Conservation (phyloP, 2,329 filamentous ascomycete genomes). For the Dothistroma septosporum region DNA sequence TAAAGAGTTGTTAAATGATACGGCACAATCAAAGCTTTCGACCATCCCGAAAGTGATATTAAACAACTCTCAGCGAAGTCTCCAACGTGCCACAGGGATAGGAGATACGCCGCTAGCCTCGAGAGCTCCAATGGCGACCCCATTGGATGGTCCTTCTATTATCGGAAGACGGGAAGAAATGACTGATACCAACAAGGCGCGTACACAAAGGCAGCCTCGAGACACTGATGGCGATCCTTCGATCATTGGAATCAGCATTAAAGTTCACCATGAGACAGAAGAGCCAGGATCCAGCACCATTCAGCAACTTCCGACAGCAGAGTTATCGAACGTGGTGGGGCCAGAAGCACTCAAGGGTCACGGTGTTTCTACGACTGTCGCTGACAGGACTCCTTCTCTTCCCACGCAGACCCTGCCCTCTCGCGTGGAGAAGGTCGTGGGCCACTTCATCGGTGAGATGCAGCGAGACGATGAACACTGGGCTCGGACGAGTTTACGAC, state of each 20-base stretch:
- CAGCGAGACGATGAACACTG: slow-evolving; percentile 29
- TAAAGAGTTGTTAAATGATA: neutral
- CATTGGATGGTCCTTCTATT: neutral
- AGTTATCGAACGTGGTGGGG: neutral
- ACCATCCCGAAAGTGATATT: neutral
- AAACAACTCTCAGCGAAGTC: neutral
- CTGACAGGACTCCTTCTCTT: neutral
- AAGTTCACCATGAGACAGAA: neutral
- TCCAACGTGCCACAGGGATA: neutral
- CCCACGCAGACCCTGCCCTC: slow-evolving; percentile 1
- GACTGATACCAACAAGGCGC: neutral
- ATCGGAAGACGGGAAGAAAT: neutral
- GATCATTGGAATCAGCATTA: neutral
- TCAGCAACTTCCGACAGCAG: neutral
- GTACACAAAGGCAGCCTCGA: neutral
- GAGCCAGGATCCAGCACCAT: neutral
- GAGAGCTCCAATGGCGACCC: neutral
- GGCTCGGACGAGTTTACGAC: slow-evolving; percentile 19
- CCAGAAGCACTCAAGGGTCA: neutral
- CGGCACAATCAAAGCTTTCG: neutral
- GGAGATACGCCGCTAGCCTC: neutral
- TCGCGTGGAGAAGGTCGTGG: slow-evolving; percentile 24
- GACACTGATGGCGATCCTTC: neutral
- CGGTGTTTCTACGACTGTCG: neutral
- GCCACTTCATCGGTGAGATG: slow-evolving; percentile 27